These are phyloP conservation scores for Mortierella hygrophila DNA, from an alignment of 192 early-diverging fungal genomes.

Conservation along the genomic window DNA sequence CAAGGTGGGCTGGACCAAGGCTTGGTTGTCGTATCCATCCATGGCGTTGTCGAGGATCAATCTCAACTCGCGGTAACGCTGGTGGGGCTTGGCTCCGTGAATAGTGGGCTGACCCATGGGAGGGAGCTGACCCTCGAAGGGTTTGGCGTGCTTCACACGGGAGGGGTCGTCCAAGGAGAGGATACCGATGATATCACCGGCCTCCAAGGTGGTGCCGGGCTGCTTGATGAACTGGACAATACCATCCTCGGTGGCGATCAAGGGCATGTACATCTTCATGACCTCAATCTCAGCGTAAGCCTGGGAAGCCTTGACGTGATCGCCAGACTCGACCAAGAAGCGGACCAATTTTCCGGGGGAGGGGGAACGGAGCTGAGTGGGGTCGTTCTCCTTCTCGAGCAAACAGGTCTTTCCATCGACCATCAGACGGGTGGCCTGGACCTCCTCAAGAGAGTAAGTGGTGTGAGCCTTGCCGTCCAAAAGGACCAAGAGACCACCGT, in stretches of 20 bases:
- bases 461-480: constrained; percentile 92
- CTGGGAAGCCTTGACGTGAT: constrained; percentile 89
- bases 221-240: constrained; percentile 91
- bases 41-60: constrained; percentile 80
- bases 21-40: constrained; percentile 90
- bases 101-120: constrained; percentile 83
- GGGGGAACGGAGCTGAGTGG: constrained; percentile 94
- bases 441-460: constrained; percentile 92
- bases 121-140: constrained; percentile 83
- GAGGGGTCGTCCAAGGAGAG: constrained; percentile 95
- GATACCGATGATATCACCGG: constrained; percentile 95
- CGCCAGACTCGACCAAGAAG: constrained; percentile 92
- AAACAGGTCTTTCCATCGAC: constrained; percentile 93
- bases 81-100: constrained; percentile 90
- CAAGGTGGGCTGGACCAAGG: constrained; percentile 75
- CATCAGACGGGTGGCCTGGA: constrained; percentile 88
- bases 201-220: constrained; percentile 83
- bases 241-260: constrained; percentile 92
- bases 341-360: constrained; percentile 98
- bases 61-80: constrained; percentile 76
- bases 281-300: constrained; percentile 98
- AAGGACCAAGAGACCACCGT: constrained; percentile 92
- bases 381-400: constrained; percentile 97
- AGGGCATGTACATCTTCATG: constrained; percentile 99
- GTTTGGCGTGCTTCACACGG: constrained; percentile 89